A percentile compares a stretch with the other conserved stretches of the same genome.
Evolutionary conservation across 768 basidiomycete species (phyloP).

Genomic region (Kondoa subrosea): DNA sequence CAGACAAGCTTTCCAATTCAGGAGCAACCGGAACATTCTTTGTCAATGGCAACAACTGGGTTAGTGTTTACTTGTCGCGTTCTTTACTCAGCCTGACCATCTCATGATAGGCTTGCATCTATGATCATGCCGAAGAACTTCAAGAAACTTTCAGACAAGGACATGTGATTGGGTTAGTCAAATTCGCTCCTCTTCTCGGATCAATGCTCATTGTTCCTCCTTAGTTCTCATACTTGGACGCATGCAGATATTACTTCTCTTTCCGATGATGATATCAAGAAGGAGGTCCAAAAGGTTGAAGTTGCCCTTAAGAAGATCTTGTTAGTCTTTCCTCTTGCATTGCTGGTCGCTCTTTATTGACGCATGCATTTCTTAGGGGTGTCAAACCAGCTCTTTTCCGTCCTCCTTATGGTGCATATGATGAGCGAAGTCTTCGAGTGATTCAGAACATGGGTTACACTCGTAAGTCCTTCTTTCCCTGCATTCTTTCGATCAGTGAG

Average conservation of each 20-base stretch:
- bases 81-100: conserved; percentile 3
- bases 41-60: conserved; percentile 25
- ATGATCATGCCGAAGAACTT: conserved; percentile 5
- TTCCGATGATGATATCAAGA: conserved; percentile 17
- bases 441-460: conserved; percentile 23
- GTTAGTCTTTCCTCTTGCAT: no score
- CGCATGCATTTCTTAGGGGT: no score
- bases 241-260: conserved; percentile 23
- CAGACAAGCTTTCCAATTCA: background rate
- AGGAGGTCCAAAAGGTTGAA: conserved; percentile 24
- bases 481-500: background rate
- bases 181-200: background rate
- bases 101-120: conserved; percentile 17
- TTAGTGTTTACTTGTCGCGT: conserved; percentile 19
- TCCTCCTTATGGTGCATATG: conserved; percentile 22
- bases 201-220: background rate
- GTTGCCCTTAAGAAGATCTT: conserved; percentile 26
- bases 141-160: conserved; percentile 1
- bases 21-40: conserved; percentile 15
- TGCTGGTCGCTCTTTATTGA: no score
- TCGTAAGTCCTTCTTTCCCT: conserved; percentile 6
- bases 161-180: background rate
- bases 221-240: background rate
- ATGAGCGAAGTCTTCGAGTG: conserved; percentile 10
- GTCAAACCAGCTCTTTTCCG: conserved; percentile 25